A percentile compares a stretch with the other conserved stretches of the same genome.
phyloP scores from a whole-genome alignment of 306 rosid species.

The Coriaria nepalensis region DNA sequence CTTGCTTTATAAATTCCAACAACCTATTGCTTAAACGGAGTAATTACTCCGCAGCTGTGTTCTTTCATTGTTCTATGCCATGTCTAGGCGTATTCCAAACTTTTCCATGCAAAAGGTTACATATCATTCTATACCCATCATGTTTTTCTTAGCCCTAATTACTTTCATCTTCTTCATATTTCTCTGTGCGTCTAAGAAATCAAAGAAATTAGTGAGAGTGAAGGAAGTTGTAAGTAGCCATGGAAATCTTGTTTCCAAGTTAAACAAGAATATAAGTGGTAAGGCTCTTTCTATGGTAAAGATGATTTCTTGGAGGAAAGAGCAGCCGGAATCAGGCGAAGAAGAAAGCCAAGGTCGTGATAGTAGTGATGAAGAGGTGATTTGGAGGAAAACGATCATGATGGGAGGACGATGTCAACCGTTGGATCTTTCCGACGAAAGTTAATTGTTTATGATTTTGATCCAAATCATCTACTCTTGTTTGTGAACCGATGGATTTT shows the following conservation, averaged over 20 bases:
- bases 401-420: conserved; percentile 71
- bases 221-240: no score
- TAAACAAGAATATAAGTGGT: conserved; percentile 22
- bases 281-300: conserved; percentile 38
- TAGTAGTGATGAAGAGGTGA: conserved; percentile 30
- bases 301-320: conserved; percentile 46
- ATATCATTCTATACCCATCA: conserved; percentile 7
- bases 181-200: conserved; percentile 24
- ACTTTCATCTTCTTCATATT: conserved; percentile 21
- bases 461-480: conserved; percentile 18
- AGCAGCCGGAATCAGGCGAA: conserved; percentile 12
- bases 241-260: conserved; percentile 21
- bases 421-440: conserved; percentile 37
- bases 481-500: no score
- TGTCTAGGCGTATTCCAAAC: conserved; percentile 25
- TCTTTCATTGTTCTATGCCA: conserved; percentile 3
- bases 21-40: neutral
- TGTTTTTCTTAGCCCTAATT: conserved; percentile 13
- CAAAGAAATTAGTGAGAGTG: conserved; percentile 17
- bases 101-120: conserved; percentile 9
- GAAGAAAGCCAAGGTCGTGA: neutral
- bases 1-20: no score
- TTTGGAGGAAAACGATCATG: conserved; percentile 65
- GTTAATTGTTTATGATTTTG: conserved; percentile 27
- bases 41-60: neutral